phyloP scores from a whole-genome alignment of 2,329 filamentous ascomycete genomes.

The Fusarium nurragi region DNA sequence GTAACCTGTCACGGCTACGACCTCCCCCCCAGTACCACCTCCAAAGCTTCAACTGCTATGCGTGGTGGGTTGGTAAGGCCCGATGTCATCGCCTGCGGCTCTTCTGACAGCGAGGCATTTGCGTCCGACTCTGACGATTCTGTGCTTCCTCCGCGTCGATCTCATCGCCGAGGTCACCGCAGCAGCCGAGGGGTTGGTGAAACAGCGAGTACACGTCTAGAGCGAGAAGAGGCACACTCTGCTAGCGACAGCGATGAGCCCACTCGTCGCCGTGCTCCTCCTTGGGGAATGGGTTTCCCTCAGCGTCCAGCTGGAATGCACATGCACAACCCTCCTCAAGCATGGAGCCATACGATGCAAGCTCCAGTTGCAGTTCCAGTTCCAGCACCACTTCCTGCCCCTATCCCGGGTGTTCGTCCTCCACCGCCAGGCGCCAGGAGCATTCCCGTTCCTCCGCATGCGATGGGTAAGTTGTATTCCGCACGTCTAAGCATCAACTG shows the following conservation, averaged over 20 bases:
- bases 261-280: constrained; percentile 4
- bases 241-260: constrained; percentile 14
- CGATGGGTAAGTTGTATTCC: constrained; percentile 22
- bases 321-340: constrained; percentile 10
- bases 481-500: constrained; percentile 45
- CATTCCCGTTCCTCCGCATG: constrained; percentile 11
- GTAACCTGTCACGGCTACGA: constrained; percentile 50
- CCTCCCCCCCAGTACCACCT: constrained; percentile 23
- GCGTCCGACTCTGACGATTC: constrained; percentile 40
- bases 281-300: constrained; percentile 13
- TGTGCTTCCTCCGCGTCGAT: constrained; percentile 13
- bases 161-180: constrained; percentile 21
- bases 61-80: constrained; percentile 22
- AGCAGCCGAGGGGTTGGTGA: constrained; percentile 20
- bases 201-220: constrained; percentile 17
- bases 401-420: constrained; percentile 2
- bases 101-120: constrained; percentile 35
- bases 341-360: constrained; percentile 15
- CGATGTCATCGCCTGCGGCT: constrained; percentile 36
- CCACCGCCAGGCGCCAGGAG: constrained; percentile 6
- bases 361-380: background rate
- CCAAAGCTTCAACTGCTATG: constrained; percentile 13
- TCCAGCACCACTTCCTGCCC: constrained; percentile 1
- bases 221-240: constrained; percentile 16
- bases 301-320: constrained; percentile 13